A percentile compares a stretch with the other conserved stretches of the same genome.
Conservation (phyloP, 2,329 filamentous ascomycete genomes). For the Cordyceps javanica region DNA sequence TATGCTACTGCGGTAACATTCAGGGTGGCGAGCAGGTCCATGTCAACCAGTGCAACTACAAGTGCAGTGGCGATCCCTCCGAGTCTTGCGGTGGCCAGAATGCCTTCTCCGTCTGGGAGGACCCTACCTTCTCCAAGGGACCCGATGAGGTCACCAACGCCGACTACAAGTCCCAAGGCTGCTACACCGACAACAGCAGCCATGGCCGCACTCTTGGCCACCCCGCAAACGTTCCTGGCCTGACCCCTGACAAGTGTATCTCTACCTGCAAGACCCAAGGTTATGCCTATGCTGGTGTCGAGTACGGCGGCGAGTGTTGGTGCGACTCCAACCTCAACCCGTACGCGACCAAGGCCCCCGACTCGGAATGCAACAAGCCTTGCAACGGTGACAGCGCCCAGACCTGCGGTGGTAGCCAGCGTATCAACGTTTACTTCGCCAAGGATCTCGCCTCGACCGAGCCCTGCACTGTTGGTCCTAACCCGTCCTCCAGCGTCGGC, state of each 20-base stretch:
- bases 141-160: conserved; percentile 39
- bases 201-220: conserved; percentile 40
- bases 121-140: conserved; percentile 39
- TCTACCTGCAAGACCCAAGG: conserved; percentile 35
- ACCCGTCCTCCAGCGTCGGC: neutral
- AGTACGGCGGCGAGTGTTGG: conserved; percentile 42
- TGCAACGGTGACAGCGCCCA: conserved; percentile 28
- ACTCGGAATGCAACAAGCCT: conserved; percentile 24
- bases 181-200: conserved; percentile 44
- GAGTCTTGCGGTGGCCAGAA: conserved; percentile 42
- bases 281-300: conserved; percentile 42
- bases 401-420: conserved; percentile 27
- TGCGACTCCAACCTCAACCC: conserved; percentile 49
- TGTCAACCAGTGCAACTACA: conserved; percentile 51
- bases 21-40: conserved; percentile 44
- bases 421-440: conserved; percentile 25
- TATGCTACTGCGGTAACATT: conserved; percentile 47
- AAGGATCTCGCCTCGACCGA: conserved; percentile 7
- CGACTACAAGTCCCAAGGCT: conserved; percentile 54
- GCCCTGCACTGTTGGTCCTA: conserved; percentile 4
- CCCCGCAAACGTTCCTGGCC: conserved; percentile 29
- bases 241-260: conserved; percentile 40
- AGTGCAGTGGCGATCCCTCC: conserved; percentile 41
- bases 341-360: conserved; percentile 30
- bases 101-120: conserved; percentile 41